A percentile compares a stretch with the other conserved stretches of the same genome.
These are phyloP conservation scores for Lolium rigidum DNA, from an alignment of 176 grass and related monocot species.

Conservation along the genomic window DNA sequence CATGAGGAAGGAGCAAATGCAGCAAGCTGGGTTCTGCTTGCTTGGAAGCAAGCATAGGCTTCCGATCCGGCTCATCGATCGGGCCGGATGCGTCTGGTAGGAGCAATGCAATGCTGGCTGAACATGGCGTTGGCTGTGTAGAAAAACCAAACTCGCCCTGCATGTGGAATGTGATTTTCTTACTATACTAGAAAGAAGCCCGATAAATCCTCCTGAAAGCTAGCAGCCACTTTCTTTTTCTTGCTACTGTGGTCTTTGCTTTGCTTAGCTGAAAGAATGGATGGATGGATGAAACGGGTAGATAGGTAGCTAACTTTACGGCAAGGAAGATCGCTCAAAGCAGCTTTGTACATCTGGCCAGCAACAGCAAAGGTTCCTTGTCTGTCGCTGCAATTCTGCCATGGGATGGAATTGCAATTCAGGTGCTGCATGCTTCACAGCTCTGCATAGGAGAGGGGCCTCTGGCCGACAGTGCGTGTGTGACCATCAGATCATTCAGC, in stretches of 20 bases:
- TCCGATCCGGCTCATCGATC: not conserved
- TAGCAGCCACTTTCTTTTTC: not conserved
- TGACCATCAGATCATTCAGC: not conserved
- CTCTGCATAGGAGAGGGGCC: not conserved
- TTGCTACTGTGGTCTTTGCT: not conserved
- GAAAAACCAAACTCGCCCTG: not conserved
- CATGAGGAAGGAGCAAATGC: not conserved
- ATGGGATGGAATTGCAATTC: not conserved
- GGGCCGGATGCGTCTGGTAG: not conserved
- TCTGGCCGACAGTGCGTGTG: not conserved
- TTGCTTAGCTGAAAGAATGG: not conserved
- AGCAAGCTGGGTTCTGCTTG: conserved; percentile 16
- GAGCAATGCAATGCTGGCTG: conserved; percentile 7
- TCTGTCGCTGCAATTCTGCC: not conserved
- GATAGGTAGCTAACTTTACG: not conserved
- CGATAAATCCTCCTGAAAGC: not conserved
- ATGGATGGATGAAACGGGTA: not conserved
- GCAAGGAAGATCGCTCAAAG: not conserved
- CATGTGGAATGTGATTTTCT: not conserved
- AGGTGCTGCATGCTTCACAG: not conserved
- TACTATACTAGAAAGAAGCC: not conserved
- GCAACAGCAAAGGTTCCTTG: not conserved
- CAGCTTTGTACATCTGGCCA: conserved; percentile 1
- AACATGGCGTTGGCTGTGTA: not conserved
- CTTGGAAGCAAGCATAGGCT: conserved; percentile 25